Percentiles rank a stretch among this genome's conserved stretches.
Conservation (phyloP, 257 asterid genomes). For the Linaria vulgaris region DNA sequence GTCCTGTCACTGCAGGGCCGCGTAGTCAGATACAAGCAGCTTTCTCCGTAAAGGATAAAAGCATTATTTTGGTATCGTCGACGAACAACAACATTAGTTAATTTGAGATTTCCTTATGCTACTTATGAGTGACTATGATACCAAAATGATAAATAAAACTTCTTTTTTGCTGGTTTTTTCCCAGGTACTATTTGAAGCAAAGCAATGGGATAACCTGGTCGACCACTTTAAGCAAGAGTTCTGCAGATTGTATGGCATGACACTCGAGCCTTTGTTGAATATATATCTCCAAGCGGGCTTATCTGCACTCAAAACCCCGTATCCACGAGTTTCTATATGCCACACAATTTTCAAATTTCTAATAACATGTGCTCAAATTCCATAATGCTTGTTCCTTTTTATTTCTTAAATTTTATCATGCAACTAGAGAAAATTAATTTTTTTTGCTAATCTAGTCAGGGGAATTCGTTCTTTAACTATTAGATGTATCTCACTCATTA, state of each 20-base stretch:
- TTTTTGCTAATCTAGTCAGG: background rate
- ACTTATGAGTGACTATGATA: background rate
- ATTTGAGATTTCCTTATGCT: background rate
- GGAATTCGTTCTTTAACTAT: background rate
- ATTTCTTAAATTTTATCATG: background rate
- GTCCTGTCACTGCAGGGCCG: background rate
- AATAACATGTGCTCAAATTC: background rate
- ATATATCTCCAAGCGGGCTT: conserved; percentile 97
- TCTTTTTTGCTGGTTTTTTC: conserved; percentile 22
- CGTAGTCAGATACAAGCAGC: background rate
- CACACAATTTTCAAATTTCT: conserved; percentile 3
- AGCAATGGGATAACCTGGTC: conserved; percentile 85
- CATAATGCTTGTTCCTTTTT: background rate
- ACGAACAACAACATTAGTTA: too few species aligned
- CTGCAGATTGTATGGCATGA: conserved; percentile 96
- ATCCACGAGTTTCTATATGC: conserved; percentile 46
- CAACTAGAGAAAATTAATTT: background rate
- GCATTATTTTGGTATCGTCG: too few species aligned
- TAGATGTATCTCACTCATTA: background rate
- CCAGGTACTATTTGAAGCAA: conserved; percentile 84
- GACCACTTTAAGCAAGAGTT: conserved; percentile 98
- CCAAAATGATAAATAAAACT: conserved; percentile 6
- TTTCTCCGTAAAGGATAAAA: conserved; percentile 10
- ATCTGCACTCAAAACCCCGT: conserved; percentile 98
- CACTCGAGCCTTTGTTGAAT: conserved; percentile 84